These are phyloP conservation scores for Starmerella potacharoeniae DNA, from an alignment of 805 yeast genomes.

Conservation along the genomic window DNA sequence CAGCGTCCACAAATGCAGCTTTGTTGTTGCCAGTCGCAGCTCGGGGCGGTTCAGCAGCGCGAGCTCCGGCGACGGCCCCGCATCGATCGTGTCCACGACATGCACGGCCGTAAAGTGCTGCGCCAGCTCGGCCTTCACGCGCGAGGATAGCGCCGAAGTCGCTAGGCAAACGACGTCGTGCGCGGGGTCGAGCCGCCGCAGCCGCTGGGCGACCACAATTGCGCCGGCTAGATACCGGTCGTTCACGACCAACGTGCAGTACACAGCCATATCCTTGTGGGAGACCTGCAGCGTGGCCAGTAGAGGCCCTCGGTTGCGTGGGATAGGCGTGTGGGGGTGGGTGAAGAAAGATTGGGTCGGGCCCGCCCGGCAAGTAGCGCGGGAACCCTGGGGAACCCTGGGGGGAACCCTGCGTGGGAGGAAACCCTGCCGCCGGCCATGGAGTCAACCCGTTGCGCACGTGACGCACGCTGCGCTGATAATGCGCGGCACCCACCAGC, in stretches of 20 bases:
- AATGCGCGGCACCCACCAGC: neutral
- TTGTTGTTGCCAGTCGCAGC: constrained; percentile 38
- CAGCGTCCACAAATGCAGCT: constrained; percentile 45
- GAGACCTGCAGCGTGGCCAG: neutral
- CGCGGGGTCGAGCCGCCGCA: constrained; percentile 23
- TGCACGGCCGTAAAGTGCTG: constrained; percentile 25
- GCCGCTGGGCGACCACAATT: constrained; percentile 36
- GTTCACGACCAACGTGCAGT: constrained; percentile 37
- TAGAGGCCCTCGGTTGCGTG: neutral
- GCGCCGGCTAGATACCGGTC: constrained; percentile 40
- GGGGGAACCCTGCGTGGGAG: too few relatives aligned
- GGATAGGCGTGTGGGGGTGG: neutral
- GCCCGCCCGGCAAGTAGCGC: too few relatives aligned
- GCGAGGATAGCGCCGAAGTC: constrained; percentile 20
- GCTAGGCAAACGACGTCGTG: constrained; percentile 25
- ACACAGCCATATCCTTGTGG: constrained; percentile 24
- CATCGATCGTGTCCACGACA: constrained; percentile 24
- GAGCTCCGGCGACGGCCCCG: constrained; percentile 23
- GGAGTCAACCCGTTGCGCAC: neutral
- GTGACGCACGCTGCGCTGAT: neutral
- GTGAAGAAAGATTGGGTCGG: neutral
- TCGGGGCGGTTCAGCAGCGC: constrained; percentile 39
- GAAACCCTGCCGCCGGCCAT: neutral
- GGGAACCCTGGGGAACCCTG: too few relatives aligned
- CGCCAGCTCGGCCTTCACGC: constrained; percentile 16